Evolutionary conservation across 2,329 filamentous ascomycete species (phyloP), one percentile per base, ranked within the genome.

Genomic region (Didymella keratinophila): DNA sequence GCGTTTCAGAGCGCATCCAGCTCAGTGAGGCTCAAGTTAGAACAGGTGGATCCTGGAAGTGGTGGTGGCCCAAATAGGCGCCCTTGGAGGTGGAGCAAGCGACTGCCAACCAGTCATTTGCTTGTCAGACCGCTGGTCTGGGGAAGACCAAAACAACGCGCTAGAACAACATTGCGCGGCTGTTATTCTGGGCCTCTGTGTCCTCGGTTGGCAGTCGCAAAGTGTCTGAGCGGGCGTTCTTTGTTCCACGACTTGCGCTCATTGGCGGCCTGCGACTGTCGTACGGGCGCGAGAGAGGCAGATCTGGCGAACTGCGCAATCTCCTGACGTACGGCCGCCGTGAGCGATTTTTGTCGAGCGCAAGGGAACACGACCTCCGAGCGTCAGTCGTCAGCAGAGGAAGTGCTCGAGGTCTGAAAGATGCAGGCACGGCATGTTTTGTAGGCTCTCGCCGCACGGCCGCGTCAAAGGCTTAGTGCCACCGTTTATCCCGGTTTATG

Each of bases 1-100:
- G 70, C 70, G 78, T 79, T 78, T 78, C 78, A 76, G 66, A 71
- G 72, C 60, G 70, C 68, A 77, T 73, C 71, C 76, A 75, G 69
- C 73, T 71, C 72, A 68, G 65, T 76, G 75, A 74, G 74, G 73
- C 78, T 78, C 77, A 76, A 76, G 74, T 74, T 73, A 72, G 73
- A 73, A 73, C 63, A 66, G 69, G 71, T 68, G 67, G 66, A 68
- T 74, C 62, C 60, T 18, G 59, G 68, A 58, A 52, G 63, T 71
- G 68, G 73, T 63, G 71, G 71, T 68, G 71, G 70, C 69, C 70
- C 64, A 66, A 66, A 70, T 78, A 76, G 68, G 72, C 76, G 76
- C 76, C 76, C 75, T 67, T 63, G 65, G 57, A 64, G 65, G 68
- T 63, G 68, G 69, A 69, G 64, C 62, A 63, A 67, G 69, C 64